These are phyloP conservation scores for Colletotrichum lini DNA, from an alignment of 2,329 filamentous ascomycete species.

Conservation along the genomic window DNA sequence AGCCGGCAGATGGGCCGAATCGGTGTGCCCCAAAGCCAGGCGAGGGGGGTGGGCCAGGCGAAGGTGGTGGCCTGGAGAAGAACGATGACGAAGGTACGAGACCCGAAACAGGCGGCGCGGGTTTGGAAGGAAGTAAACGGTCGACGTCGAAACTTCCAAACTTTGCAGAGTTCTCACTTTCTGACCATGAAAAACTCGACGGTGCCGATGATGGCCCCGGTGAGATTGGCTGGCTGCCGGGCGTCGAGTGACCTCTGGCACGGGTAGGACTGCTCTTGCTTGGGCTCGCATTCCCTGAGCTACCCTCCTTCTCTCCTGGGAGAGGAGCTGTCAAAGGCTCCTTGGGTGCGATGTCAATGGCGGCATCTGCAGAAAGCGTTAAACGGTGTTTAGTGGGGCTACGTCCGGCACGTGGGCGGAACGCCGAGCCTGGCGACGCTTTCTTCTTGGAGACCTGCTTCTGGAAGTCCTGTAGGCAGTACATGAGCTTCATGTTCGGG, in stretches of 20 bases:
- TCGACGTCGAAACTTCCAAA: conserved; percentile 58
- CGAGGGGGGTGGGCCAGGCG: conserved; percentile 62
- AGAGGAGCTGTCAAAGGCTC: conserved; percentile 72
- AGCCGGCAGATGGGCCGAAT: conserved; percentile 55
- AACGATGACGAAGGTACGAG: conserved; percentile 48
- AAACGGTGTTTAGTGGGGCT: conserved; percentile 73
- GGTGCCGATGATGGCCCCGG: conserved; percentile 78
- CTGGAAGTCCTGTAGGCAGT: conserved; percentile 87
- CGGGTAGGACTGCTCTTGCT: conserved; percentile 61
- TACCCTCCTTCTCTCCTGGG: conserved; percentile 66
- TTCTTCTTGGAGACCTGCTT: conserved; percentile 72
- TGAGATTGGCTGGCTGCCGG: conserved; percentile 65
- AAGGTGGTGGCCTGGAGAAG: conserved; percentile 57
- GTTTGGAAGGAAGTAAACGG: conserved; percentile 53
- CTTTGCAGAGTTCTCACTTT: conserved; percentile 60
- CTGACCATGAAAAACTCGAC: conserved; percentile 72
- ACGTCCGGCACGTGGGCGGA: conserved; percentile 65
- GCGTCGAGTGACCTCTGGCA: conserved; percentile 67
- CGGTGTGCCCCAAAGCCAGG: conserved; percentile 60
- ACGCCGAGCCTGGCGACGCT: conserved; percentile 59
- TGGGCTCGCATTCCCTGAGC: conserved; percentile 56
- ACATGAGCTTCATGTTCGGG: conserved; percentile 93
- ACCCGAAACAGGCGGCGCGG: conserved; percentile 50
- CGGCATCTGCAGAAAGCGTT: conserved; percentile 70
- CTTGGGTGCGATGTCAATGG: conserved; percentile 65